These are phyloP conservation scores for Xylaria flabelliformis DNA, from an alignment of 495 filamentous ascomycete genomes.

Conservation along the genomic window DNA sequence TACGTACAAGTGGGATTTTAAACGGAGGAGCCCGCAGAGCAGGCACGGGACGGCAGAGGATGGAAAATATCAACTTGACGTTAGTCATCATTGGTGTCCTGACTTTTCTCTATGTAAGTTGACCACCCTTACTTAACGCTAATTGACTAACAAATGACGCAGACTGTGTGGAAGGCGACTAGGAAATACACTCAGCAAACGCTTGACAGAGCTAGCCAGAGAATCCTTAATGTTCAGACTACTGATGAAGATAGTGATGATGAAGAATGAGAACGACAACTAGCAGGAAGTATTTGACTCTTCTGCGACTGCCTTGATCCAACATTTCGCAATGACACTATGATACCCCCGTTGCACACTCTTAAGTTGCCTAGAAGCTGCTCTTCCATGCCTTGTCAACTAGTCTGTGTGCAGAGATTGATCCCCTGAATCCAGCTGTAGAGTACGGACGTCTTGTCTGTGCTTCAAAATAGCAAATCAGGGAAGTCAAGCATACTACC, in stretches of 20 bases:
- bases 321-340: slow-evolving; percentile 12
- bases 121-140: not conserved
- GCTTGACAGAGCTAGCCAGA: slow-evolving; percentile 77
- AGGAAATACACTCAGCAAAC: slow-evolving; percentile 70
- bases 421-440: slow-evolving; percentile 49
- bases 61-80: slow-evolving; percentile 75
- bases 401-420: slow-evolving; percentile 93
- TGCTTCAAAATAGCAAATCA: slow-evolving; percentile 35
- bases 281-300: slow-evolving; percentile 17
- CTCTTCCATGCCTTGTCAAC: slow-evolving; percentile 81
- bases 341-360: slow-evolving; percentile 65
- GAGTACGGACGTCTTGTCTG: slow-evolving; percentile 52
- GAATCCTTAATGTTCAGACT: slow-evolving; percentile 79
- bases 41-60: slow-evolving; percentile 71
- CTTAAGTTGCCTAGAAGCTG: slow-evolving; percentile 87
- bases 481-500: slow-evolving; percentile 38
- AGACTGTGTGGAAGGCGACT: slow-evolving; percentile 84
- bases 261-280: slow-evolving; percentile 50
- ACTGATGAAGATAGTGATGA: slow-evolving; percentile 75
- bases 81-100: slow-evolving; percentile 79
- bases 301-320: not conserved
- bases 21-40: slow-evolving; percentile 56
- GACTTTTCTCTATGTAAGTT: slow-evolving; percentile 82
- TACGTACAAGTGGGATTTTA: slow-evolving; percentile 55
- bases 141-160: slow-evolving; percentile 17